These are phyloP conservation scores for Fomitiporia mediterranea DNA, from an alignment of 1,284 basidiomycete genomes.

Conservation along the genomic window DNA sequence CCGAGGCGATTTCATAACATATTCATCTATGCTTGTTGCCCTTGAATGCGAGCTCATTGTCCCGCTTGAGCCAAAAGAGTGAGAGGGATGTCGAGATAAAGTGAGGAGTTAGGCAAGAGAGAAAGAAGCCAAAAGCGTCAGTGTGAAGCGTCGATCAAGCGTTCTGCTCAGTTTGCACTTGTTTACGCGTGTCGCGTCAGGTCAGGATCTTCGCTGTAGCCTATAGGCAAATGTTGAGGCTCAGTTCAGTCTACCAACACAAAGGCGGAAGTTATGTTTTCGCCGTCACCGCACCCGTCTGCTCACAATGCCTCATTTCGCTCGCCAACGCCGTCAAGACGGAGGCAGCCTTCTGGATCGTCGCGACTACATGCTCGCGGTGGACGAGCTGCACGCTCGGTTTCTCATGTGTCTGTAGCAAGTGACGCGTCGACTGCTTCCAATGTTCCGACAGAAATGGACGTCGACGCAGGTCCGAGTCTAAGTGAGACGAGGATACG, in stretches of 20 bases:
- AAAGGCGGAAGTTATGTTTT: conserved; percentile 13
- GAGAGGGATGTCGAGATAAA: background rate
- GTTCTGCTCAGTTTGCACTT: conserved; percentile 3
- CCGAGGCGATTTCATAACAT: conserved; percentile 20
- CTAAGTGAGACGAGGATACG: conserved; percentile 29
- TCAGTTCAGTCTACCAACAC: background rate
- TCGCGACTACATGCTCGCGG: background rate
- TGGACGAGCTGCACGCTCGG: background rate
- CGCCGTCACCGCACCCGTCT: conserved; percentile 13
- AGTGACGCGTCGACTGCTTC: conserved; percentile 15
- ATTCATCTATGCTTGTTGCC: conserved; percentile 10
- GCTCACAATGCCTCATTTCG: background rate
- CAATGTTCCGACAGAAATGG: conserved; percentile 13
- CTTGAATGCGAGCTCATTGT: conserved; percentile 13
- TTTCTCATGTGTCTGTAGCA: conserved; percentile 16
- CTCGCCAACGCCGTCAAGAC: background rate
- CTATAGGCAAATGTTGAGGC: no score
- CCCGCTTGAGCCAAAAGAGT: background rate
- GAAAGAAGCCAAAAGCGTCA: no score
- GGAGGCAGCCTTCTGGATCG: conserved; percentile 2
- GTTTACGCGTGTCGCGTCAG: conserved; percentile 13
- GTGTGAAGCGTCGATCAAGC: background rate
- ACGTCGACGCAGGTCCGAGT: conserved; percentile 8
- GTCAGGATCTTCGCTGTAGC: background rate
- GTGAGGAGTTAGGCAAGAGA: background rate